Evolutionary conservation across 2,329 filamentous ascomycete species (phyloP), one percentile per base, ranked within the genome.

Genomic region (Nannizzia gypsea): DNA sequence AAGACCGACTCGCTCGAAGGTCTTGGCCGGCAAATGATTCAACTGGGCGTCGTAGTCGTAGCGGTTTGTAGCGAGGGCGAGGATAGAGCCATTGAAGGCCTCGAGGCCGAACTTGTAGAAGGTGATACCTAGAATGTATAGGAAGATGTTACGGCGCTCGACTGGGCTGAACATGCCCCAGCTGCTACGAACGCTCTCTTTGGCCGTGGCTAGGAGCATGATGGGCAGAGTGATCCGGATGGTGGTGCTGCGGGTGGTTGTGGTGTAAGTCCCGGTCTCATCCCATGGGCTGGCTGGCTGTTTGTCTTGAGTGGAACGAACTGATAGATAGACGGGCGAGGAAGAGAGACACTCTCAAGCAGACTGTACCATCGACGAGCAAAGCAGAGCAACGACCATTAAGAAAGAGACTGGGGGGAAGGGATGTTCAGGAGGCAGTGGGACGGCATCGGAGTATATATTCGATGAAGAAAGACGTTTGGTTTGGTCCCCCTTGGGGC

Each of bases 51-150:
- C 75, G 64, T 74, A 74, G 66, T 78, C 77, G 67, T 79, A 80
- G 57, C 77, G 72, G 63, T 80, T 80, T 3, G 76, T 79, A 9
- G 77, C 77, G 2, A 79, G 70, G 9, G 76, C 76, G 40, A 76
- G 74, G 63, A 80, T 73, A 34, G 77, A 79, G 1, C 78, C 78
- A 65, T 78, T 79, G 69, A 80, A 80, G 8, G 76, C 77, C 64
- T 79, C 77, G 11, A 79, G 71, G 26, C 77, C 78, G 60, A 80
- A 78, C 64, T 80, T 80, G 70, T 80, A 80, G 48, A 78, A 67
- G 76, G 80, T 80, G 60, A 80, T 79, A 4, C 77, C 78, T 6
- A 69, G 63, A 56, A 79, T 77, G 66, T 80, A 80, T 59, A 77
- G 70, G 54, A 69, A 67, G 55, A 78, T 74, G 61, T 78, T 77